phyloP scores from a whole-genome alignment of 257 asterid genomes.

The Schizonepeta tenuifolia region DNA sequence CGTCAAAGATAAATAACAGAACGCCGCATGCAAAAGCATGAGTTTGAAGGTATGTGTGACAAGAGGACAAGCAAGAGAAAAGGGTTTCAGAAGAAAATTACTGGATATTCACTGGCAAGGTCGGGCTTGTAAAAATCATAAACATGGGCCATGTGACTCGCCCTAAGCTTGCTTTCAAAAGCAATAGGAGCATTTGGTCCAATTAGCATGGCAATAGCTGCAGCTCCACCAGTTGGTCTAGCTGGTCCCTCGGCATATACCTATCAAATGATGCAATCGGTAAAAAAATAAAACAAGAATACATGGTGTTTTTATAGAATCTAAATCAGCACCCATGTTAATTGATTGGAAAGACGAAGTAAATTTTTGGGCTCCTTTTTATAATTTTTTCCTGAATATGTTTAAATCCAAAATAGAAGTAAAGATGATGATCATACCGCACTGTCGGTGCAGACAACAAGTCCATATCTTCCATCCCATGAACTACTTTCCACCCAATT shows the following conservation, averaged over 20 bases:
- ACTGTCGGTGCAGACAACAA: constrained; percentile 98
- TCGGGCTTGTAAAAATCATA: constrained; percentile 98
- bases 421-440: constrained; percentile 65
- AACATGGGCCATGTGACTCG: constrained; percentile 94
- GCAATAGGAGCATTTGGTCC: constrained; percentile 98
- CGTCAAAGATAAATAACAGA: constrained; percentile 6
- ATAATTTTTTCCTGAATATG: background rate
- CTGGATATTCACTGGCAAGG: constrained; percentile 99
- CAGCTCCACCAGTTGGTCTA: constrained; percentile 99
- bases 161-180: constrained; percentile 95
- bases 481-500: constrained; percentile 98
- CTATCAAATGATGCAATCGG: constrained; percentile 47
- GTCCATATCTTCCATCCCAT: constrained; percentile 99
- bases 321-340: constrained; percentile 4
- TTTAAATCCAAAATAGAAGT: constrained; percentile 16
- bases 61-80: constrained; percentile 19
- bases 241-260: constrained; percentile 99
- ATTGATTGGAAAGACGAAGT: background rate
- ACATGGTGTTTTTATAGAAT: background rate
- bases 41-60: constrained; percentile 23
- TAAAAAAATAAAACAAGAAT: constrained; percentile 13
- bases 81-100: constrained; percentile 42
- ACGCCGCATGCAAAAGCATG: background rate
- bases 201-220: constrained; percentile 94
- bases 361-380: background rate